Base-by-base conservation (phyloP, 1,284 basidiomycete genomes). In the Malassezia yamatoensis region DNA sequence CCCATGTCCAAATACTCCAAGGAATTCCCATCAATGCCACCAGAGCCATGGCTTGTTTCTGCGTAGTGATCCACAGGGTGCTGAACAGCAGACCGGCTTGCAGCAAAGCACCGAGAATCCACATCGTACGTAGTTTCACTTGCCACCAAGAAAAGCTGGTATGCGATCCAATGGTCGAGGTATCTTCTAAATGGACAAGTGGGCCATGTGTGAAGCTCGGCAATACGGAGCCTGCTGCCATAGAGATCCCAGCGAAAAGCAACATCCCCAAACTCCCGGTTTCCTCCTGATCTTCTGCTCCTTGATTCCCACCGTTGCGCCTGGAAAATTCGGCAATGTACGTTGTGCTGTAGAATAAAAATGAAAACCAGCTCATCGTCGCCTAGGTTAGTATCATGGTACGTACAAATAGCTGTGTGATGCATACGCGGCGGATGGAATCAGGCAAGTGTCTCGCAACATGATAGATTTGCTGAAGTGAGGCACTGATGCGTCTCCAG, bases 321-420 rank as follows among this genome's bases (percentile, higher is more conserved):
- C 90, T 87, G 1, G 91, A 88, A 21, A 93, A 80, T 76, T 93
- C 88, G 6, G 87, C 85, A 56, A 94, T 81, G 69, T 90, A 96
- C 1, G 88, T 90, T 1, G 90, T 94, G 15, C 85, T 84, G 60
- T 49, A 65, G 51, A 66, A 70, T 15, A 67, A 56, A 24, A 62
- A 61, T 13, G 66, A 67, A 49, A 70, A 69, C 55, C 88, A 90
- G 67, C 87, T 87, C 86, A 90, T 88, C 72, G 89, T 49, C 16
- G 49, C 48, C 45, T 47, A 36, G 10, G 45, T 47, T 7, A 47
- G 45, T 20, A 5, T 5, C 16, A 10, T 29, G 7, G 3, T 8
- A 47, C 45, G 90, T 1, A 88, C 88, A 75, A 88, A 89, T 12
- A 90, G 71, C 69, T 90, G 88, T 6, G 91, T 80, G 77, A 51